Evolutionary conservation across 768 basidiomycete species (phyloP).

Genomic region (Coprinopsis sp.): DNA sequence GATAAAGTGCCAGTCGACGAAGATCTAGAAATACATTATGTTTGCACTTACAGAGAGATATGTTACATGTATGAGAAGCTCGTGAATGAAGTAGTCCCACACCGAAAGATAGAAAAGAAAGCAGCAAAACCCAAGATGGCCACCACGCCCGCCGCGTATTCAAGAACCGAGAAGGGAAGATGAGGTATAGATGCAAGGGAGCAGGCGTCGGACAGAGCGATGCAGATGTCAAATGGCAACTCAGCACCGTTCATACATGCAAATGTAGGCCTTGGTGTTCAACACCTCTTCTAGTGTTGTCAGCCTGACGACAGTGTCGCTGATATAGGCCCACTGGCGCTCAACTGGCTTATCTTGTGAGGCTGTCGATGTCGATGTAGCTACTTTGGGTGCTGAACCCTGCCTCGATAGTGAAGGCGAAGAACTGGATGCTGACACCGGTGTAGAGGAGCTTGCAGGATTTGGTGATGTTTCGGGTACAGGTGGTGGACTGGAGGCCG

Average conservation of each 20-base stretch:
- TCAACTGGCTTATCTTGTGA: constrained; percentile 19
- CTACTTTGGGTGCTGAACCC: background rate
- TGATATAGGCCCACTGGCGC: constrained; percentile 88
- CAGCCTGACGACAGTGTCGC: constrained; percentile 81
- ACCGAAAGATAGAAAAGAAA: no score
- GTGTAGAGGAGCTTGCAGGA: background rate
- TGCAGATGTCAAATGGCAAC: constrained; percentile 1
- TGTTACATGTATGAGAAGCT: no score
- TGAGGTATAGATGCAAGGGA: no score
- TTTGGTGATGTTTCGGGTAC: background rate
- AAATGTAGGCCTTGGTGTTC: constrained; percentile 87
- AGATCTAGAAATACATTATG: no score
- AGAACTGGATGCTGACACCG: background rate
- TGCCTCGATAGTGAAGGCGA: constrained; percentile 6
- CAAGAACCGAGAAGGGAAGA: no score
- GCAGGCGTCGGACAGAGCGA: background rate
- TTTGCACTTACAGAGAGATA: no score
- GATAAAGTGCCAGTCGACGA: no score
- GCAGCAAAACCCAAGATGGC: no score
- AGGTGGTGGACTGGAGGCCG: background rate
- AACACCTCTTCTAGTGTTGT: constrained; percentile 85
- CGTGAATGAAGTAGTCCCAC: no score
- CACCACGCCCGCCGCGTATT: no score
- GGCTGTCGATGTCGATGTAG: background rate
- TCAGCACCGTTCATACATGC: constrained; percentile 69